Percentiles rank a stretch among this genome's conserved stretches.
Conservation (phyloP, 1,284 basidiomycete genomes). For the Leccinum griseonigrum region DNA sequence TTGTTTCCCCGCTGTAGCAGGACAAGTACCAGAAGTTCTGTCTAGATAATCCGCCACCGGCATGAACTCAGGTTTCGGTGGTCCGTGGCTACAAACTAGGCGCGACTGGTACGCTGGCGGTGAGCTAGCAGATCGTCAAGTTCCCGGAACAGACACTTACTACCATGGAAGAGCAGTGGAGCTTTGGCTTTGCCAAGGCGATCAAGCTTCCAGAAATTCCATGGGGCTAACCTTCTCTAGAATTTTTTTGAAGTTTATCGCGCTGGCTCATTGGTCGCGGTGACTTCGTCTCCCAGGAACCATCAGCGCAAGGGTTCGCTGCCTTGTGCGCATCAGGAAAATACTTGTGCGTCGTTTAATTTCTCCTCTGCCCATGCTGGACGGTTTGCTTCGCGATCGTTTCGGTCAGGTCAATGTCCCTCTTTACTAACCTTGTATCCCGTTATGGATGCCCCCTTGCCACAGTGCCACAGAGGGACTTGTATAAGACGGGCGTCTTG, state of each 20-base stretch:
- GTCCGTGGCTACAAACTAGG: not conserved
- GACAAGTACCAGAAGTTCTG: conserved; percentile 2
- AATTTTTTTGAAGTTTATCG: conserved; percentile 19
- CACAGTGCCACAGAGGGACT: not conserved
- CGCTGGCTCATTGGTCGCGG: conserved; percentile 6
- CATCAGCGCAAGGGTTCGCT: conserved; percentile 20
- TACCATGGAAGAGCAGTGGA: conserved; percentile 1
- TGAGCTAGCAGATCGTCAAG: not conserved
- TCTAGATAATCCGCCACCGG: conserved; percentile 24
- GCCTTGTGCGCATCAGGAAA: conserved; percentile 3
- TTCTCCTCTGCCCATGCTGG: not conserved
- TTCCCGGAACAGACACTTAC: conserved; percentile 1
- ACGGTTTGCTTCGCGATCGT: not conserved
- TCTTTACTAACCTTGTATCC: not conserved
- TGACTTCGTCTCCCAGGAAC: conserved; percentile 21
- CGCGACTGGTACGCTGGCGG: not conserved
- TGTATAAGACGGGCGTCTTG: conserved; percentile 2
- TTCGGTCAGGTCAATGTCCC: not conserved
- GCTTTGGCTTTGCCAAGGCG: conserved; percentile 6
- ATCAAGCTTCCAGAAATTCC: conserved; percentile 19
- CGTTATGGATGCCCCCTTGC: not conserved
- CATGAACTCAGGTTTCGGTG: conserved; percentile 1
- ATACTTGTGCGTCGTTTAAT: not conserved
- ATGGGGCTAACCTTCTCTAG: conserved; percentile 17
- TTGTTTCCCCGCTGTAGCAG: not conserved